Conservation (phyloP, 164 flowering plant species). For the Stephania japonica region DNA sequence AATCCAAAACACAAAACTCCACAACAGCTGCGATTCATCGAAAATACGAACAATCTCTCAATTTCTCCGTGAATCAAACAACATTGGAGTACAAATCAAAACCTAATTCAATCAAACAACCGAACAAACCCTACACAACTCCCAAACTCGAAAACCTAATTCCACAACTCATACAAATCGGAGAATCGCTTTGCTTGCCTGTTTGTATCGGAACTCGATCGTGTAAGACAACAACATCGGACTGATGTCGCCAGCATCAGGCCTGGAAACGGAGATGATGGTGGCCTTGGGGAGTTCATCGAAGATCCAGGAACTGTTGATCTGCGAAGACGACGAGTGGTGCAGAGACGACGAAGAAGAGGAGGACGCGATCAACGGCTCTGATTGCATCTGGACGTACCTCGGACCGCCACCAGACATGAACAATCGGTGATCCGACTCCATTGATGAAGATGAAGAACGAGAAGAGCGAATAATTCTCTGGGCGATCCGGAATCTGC, state of each 20-base stretch:
- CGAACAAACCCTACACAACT: background rate
- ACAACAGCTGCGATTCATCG: background rate
- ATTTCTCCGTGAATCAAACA: background rate
- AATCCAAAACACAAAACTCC: background rate
- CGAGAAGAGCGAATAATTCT: background rate
- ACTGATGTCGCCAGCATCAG: constrained; percentile 85
- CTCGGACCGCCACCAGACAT: constrained; percentile 28
- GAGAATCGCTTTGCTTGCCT: constrained; percentile 31
- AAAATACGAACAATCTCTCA: background rate
- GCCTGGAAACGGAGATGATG: constrained; percentile 84
- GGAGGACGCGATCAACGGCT: constrained; percentile 38
- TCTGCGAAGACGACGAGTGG: no score
- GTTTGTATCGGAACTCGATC: constrained; percentile 76
- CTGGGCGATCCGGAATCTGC: constrained; percentile 4
- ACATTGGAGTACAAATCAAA: background rate
- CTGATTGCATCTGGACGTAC: constrained; percentile 63
- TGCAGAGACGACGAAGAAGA: constrained; percentile 18
- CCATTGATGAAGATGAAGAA: constrained; percentile 24
- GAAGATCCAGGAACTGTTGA: constrained; percentile 44
- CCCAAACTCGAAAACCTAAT: background rate
- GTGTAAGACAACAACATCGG: constrained; percentile 80
- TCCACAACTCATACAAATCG: background rate
- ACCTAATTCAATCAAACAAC: background rate
- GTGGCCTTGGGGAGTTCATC: constrained; percentile 85
- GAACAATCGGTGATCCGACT: constrained; percentile 40